A percentile compares a stretch with the other conserved stretches of the same genome.
Conservation (phyloP, 2,329 filamentous ascomycete species). For the Orbilia ellipsospora region DNA sequence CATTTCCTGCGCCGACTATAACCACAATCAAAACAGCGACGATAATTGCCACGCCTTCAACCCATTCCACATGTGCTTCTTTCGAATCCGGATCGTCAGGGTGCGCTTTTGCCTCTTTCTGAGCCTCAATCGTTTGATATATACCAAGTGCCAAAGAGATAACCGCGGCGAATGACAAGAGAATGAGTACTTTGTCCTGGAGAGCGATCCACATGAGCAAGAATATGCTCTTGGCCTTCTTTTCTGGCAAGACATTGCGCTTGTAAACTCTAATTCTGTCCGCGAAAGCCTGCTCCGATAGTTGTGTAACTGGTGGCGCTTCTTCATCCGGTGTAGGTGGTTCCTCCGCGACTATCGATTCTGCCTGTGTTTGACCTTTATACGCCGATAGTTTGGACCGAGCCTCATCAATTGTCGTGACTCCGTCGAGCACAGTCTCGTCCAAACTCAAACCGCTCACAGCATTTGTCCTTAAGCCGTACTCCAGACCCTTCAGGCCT, state of each 20-base stretch:
- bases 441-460: conserved; percentile 80
- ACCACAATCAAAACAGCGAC: conserved; percentile 75
- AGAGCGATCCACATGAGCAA: conserved; percentile 84
- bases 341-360: conserved; percentile 31
- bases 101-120: conserved; percentile 63
- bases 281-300: conserved; percentile 64
- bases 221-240: conserved; percentile 78
- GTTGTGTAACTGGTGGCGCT: conserved; percentile 21
- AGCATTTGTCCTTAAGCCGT: conserved; percentile 78
- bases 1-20: conserved; percentile 72
- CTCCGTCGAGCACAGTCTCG: conserved; percentile 74
- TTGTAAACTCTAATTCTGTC: conserved; percentile 77
- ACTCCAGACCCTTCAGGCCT: conserved; percentile 80
- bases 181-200: conserved; percentile 82
- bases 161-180: conserved; percentile 76
- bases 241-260: conserved; percentile 78
- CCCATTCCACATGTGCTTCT: conserved; percentile 70
- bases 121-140: conserved; percentile 76
- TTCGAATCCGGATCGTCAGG: conserved; percentile 64
- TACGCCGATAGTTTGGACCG: conserved; percentile 59
- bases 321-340: conserved; percentile 41
- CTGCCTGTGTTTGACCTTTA: conserved; percentile 43
- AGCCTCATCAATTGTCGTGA: conserved; percentile 78
- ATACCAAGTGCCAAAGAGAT: conserved; percentile 79
- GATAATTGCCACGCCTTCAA: conserved; percentile 75